Percentiles rank a stretch among this genome's conserved stretches.
Evolutionary conservation across 257 asterid species (phyloP).

Genomic region (Rauvolfia tetraphylla): DNA sequence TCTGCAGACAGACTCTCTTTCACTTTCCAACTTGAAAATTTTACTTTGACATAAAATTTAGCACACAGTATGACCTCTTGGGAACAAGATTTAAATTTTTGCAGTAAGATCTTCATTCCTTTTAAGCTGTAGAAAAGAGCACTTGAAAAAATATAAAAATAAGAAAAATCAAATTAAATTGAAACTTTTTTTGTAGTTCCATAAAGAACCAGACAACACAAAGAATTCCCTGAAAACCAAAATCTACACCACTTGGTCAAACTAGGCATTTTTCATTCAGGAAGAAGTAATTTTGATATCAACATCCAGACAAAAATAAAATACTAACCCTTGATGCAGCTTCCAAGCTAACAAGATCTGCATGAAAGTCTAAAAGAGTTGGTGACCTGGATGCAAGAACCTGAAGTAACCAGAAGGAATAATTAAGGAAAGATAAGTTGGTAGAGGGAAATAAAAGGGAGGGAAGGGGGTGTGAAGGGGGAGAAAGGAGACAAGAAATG

Average conservation of each 20-base stretch:
- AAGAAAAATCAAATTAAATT: neutral
- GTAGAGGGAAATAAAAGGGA: neutral
- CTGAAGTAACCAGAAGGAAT: slow-evolving; percentile 36
- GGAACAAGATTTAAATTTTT: neutral
- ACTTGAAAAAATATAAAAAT: neutral
- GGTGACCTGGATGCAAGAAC: slow-evolving; percentile 80
- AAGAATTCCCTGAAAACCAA: neutral
- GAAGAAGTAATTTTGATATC: neutral
- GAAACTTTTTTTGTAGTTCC: neutral
- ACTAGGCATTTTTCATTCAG: neutral
- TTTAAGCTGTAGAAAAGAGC: neutral
- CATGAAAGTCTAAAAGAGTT: slow-evolving; percentile 64
- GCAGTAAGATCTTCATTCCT: too few relatives aligned
- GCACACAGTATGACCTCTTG: neutral
- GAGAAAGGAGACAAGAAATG: neutral
- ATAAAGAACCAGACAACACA: neutral
- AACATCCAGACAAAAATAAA: slow-evolving; percentile 19
- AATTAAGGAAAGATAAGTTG: neutral
- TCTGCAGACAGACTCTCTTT: slow-evolving; percentile 40
- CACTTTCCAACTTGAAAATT: slow-evolving; percentile 2
- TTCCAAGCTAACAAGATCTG: slow-evolving; percentile 80
- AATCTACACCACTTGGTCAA: neutral
- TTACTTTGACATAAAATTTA: neutral
- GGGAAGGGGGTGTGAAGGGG: too few relatives aligned
- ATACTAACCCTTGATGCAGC: slow-evolving; percentile 76